Evolutionary conservation across 2,329 filamentous ascomycete species (phyloP), one percentile per base, ranked within the genome.

Genomic region (Ophidiomyces ophidiicola): DNA sequence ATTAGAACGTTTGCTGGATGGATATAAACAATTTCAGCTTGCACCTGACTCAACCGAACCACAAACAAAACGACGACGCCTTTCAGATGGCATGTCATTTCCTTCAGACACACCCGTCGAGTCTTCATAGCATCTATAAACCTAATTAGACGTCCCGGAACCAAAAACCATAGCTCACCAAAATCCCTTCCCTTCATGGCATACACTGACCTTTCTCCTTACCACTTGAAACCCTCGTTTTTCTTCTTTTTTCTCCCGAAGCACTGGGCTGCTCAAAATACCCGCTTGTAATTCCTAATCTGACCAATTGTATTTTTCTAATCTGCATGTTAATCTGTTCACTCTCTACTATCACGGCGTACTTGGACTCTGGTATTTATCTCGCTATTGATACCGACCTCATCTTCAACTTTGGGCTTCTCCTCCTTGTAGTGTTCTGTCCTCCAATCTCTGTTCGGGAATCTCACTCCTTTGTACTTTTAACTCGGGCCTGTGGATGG

Each of bases 1-100:
- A 49, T 66, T 86, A 30, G 82, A 88, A 54, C 68, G 57, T 41
- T 67, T 70, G 44, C 45, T 72, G 10, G 49, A 48, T 24, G 62
- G 66, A 21, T 43, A 46, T 10, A 44, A 45, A 18, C 39, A 37
- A 23, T 3, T 36, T 10, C 18, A 31, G 1, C 42, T 43, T 25
- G 49, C 49, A 23, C 51, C 55, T 37, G 53, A 49, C 34, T 53
- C 57, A 26, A 57, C 59, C 15, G 70, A 70, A 46, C 69, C 68
- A 31, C 57, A 62, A 19, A 63, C 70, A 44, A 76, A 75, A 60
- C 70, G 68, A 54, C 70, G 72, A 57, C 66, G 69, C 41, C 59
- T 76, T 39, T 69, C 70, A 46, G 71, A 75, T 45, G 61, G 69
- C 41, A 64, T 71, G 35, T 66, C 69, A 36, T n/a, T 26, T 25